Conservation (phyloP, 73 alveolate genomes). For the Tetrahymena malaccensis region DNA sequence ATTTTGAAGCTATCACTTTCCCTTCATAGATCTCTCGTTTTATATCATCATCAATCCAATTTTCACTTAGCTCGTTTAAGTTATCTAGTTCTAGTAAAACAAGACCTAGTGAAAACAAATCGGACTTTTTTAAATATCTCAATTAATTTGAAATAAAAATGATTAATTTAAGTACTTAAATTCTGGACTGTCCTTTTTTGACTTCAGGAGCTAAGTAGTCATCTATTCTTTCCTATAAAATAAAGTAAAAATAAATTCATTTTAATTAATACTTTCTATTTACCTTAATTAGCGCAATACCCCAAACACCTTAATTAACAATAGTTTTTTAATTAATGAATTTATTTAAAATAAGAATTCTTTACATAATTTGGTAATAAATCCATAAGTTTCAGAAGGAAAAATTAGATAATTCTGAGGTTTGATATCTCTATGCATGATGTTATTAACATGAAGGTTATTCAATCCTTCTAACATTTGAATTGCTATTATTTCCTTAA, state of each 20-base stretch:
- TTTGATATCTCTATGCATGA: not conserved
- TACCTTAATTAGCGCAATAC: not conserved
- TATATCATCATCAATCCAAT: not conserved
- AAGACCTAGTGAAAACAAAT: not conserved
- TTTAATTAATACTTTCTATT: too few species aligned
- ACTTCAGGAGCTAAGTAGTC: not conserved
- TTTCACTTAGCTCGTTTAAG: not conserved
- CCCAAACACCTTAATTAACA: not conserved
- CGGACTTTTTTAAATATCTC: not conserved
- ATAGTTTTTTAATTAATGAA: too few species aligned
- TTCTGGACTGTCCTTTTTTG: not conserved
- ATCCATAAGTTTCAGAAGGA: not conserved
- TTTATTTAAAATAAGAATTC: too few species aligned
- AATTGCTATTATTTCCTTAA: not conserved
- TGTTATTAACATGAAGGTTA: not conserved
- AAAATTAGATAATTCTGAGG: not conserved
- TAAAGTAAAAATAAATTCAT: too few species aligned
- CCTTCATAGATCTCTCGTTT: too few species aligned
- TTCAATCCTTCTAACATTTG: not conserved
- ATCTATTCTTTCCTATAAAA: not conserved
- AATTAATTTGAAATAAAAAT: too few species aligned
- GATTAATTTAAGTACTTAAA: not conserved
- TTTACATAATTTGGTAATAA: not conserved
- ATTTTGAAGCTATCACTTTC: too few species aligned
- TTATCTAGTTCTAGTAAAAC: not conserved